Evolutionary conservation across 2,329 filamentous ascomycete genomes (phyloP).

Genomic region (Periconia macrospinosa): DNA sequence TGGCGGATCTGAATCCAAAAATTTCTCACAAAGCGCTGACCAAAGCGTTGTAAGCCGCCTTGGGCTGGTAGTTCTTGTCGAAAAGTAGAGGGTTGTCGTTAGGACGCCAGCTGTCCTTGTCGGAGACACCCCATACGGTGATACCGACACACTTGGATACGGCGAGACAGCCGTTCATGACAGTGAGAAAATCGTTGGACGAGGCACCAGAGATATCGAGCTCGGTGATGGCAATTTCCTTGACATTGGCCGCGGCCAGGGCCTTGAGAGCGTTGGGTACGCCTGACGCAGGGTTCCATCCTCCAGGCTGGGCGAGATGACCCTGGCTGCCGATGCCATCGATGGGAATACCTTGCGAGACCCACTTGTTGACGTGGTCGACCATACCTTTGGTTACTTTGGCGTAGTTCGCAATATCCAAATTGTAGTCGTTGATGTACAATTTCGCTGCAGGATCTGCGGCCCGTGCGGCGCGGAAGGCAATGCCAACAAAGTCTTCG

Average conservation of each 20-base stretch:
- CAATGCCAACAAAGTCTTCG: constrained; percentile 58
- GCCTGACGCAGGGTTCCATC: neutral
- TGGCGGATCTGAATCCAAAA: neutral
- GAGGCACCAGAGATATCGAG: constrained; percentile 51
- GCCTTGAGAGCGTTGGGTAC: neutral
- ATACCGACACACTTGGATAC: constrained; percentile 40
- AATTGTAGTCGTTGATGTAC: constrained; percentile 67
- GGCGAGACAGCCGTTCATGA: constrained; percentile 38
- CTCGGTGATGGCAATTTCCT: constrained; percentile 66
- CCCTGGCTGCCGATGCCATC: constrained; percentile 65
- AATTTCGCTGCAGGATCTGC: constrained; percentile 62
- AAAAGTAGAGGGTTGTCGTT: constrained; percentile 39
- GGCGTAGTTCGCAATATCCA: constrained; percentile 54
- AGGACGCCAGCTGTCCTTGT: constrained; percentile 42
- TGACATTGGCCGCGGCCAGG: constrained; percentile 46
- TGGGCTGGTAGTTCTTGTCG: constrained; percentile 33
- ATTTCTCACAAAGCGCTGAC: neutral
- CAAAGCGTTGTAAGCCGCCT: constrained; percentile 11
- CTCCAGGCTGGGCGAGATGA: constrained; percentile 44
- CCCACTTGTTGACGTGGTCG: constrained; percentile 39
- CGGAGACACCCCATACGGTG: constrained; percentile 49
- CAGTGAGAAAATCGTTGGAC: constrained; percentile 48
- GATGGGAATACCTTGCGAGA: constrained; percentile 50
- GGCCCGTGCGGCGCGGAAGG: constrained; percentile 59
- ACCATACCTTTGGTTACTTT: constrained; percentile 37